Conservation (phyloP, 345 rosid species). For the Carallia pectinifolia region DNA sequence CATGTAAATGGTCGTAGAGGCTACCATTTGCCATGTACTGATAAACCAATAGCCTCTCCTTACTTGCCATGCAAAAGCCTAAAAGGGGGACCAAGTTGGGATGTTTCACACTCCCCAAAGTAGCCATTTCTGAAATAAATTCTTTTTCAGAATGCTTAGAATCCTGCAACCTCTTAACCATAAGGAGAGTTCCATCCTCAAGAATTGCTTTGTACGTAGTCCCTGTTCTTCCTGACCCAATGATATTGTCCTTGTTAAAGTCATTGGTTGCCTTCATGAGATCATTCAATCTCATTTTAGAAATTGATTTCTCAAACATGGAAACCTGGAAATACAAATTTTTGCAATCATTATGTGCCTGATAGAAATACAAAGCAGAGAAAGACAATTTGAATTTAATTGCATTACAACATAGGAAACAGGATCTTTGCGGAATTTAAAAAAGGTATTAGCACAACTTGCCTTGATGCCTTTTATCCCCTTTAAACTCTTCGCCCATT, state of each 20-base stretch:
- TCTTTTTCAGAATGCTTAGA: constrained; percentile 18
- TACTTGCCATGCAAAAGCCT: constrained; percentile 23
- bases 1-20: constrained; percentile 23
- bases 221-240: constrained; percentile 23
- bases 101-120: constrained; percentile 18
- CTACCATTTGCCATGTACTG: constrained; percentile 24
- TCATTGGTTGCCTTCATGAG: constrained; percentile 22
- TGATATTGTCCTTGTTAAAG: constrained; percentile 17
- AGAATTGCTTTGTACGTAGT: constrained; percentile 22
- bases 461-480: constrained; percentile 68
- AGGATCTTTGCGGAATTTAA: background rate
- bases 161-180: constrained; percentile 25
- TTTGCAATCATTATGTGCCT: background rate
- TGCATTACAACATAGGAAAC: constrained; percentile 7
- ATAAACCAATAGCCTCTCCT: constrained; percentile 30
- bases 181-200: constrained; percentile 9
- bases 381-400: background rate
- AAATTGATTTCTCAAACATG: constrained; percentile 19
- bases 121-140: constrained; percentile 23
- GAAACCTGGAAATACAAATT: constrained; percentile 13
- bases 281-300: constrained; percentile 21
- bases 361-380: background rate
- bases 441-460: constrained; percentile 24
- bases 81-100: constrained; percentile 28
- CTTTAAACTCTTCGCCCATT: constrained; percentile 75